Base-by-base conservation (phyloP, 164 flowering plant species). In the Stephania yunnanensis region DNA sequence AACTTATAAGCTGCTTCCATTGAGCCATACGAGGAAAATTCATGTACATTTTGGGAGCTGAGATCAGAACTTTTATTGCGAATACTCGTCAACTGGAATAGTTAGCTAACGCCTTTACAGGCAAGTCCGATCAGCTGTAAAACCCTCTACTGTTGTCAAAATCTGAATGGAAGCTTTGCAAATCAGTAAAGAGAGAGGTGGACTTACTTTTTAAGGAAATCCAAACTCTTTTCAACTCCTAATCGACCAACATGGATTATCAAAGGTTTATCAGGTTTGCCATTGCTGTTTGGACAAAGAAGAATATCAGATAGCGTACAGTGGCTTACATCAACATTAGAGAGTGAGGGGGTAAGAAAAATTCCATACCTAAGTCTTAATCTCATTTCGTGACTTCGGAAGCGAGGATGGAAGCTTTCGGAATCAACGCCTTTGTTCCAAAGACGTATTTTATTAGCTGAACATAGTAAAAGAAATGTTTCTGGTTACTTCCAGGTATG, bases 371-470 rank as follows among this genome's bases (percentile, higher is more conserved):
- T 94, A 20, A 96, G 82, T 85, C 88, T 83, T 69, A 81, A 15
- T 77, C 99, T 82, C 97, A 93, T 95, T 80, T 92, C 95, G 48
- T 84, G 84, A 75, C 83, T 90, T 66, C 87, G 84, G 78, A 46
- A 95, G 58, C 85, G 87, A 10, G 99, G 99, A 73, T 95, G 88
- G 76, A 95, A 95, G 79, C 96, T 93, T 73, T 88, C 95, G 17
- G 92, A 89, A 84, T 95, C 99, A 25, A 93, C 99, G 79, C 98
- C 99, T 80, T 95, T 95, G 73, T 89, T 95, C 98, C 99, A 95
- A 69, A 93, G 87, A 45, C 97, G 96, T 72, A 95, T 93, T 80
- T 85, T 88, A 79, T 93, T 89, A 48, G 94, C 99, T 93, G 87
- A 78, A 71, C 79, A 48, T 1, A 74, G 29, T 30, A 63, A 69